These are phyloP conservation scores for Amanita rimosa DNA, from an alignment of 768 basidiomycete species.

Conservation along the genomic window DNA sequence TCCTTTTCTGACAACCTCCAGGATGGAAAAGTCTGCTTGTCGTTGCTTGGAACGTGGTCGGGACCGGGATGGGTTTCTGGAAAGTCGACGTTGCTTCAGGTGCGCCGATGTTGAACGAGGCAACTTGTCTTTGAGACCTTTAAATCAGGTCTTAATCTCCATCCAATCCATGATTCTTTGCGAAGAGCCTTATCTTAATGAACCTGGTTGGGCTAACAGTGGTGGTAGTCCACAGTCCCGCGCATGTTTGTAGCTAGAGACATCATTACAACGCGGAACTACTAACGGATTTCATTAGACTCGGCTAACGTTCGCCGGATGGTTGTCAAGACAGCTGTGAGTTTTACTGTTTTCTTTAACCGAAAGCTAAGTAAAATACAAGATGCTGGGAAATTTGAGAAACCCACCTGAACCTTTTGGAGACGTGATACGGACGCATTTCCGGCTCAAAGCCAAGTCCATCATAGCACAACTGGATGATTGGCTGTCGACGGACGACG, in stretches of 20 bases:
- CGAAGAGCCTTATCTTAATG: slow-evolving; percentile 89
- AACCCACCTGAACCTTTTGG: slow-evolving; percentile 77
- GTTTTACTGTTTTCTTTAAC: slow-evolving; percentile 11
- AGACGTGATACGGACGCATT: slow-evolving; percentile 85
- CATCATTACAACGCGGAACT: background rate
- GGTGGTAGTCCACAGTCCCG: slow-evolving; percentile 66
- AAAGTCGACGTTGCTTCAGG: slow-evolving; percentile 83
- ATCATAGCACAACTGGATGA: slow-evolving; percentile 66
- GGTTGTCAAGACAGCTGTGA: slow-evolving; percentile 81
- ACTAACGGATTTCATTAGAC: slow-evolving; percentile 31
- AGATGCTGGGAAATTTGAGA: slow-evolving; percentile 83
- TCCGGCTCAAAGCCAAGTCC: slow-evolving; percentile 68
- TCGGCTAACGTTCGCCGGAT: slow-evolving; percentile 89
- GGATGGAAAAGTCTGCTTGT: slow-evolving; percentile 94
- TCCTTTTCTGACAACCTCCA: slow-evolving; percentile 15
- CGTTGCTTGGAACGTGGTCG: slow-evolving; percentile 83
- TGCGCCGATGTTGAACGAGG: slow-evolving; percentile 15
- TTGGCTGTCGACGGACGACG: slow-evolving; percentile 74
- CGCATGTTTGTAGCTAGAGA: slow-evolving; percentile 57
- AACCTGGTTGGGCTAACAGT: slow-evolving; percentile 76
- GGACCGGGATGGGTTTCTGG: slow-evolving; percentile 93
- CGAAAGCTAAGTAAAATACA: background rate
- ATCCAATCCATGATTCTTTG: slow-evolving; percentile 96
- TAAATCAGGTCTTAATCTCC: slow-evolving; percentile 75
- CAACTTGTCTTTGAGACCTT: background rate